Evolutionary conservation across 2,329 filamentous ascomycete genomes (phyloP), one percentile per base, ranked within the genome.

Genomic region (Apiospora sp.): DNA sequence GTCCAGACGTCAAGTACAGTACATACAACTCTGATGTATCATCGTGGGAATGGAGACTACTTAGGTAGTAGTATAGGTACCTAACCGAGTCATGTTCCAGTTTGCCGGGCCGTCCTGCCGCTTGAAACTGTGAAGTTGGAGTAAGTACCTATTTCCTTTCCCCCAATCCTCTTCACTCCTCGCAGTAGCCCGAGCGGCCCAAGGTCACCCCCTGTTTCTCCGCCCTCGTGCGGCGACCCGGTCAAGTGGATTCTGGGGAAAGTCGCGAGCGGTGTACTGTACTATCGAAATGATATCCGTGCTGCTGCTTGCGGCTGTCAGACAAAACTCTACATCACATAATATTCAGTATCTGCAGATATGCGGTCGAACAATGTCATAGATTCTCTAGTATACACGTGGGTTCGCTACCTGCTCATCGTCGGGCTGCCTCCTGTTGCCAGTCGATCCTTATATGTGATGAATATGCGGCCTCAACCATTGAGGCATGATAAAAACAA

Each of bases 41-140:
- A 10, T n/a, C 6, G 6, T 4, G 10, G 19, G 22, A 30, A 30
- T 30, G 2, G 27, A 30, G 27, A 2, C 27, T 30, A 30, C 27
- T 30, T 30, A 30, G 27, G 27, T 30, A 30, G 27, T 30, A 30
- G 27, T 30, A 2, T 49, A 14, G n/a, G 34, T 27, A 19, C 37
- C 19, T 64, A 41, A n/a, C 19, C 58, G 58, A 64, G 58, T 64
- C 58, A 41, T 41, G 34, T 41, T 41, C 58, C 34, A 64, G 58
- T 4, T 64, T 10, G 58, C 34, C 58, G 58, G 58, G 58, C 58
- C 58, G 58, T 19, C 34, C 58, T 64, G 58, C 58, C 58, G 58
- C 41, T 41, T 41, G 27, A 30, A 30, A 30, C 27, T 30, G 27
- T 2, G 27, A 30, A 37, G 54, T 61, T 61, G 54, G 54, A 34